Conservation (phyloP, 2,329 filamentous ascomycete species). For the Pestalotiopsis sp. region DNA sequence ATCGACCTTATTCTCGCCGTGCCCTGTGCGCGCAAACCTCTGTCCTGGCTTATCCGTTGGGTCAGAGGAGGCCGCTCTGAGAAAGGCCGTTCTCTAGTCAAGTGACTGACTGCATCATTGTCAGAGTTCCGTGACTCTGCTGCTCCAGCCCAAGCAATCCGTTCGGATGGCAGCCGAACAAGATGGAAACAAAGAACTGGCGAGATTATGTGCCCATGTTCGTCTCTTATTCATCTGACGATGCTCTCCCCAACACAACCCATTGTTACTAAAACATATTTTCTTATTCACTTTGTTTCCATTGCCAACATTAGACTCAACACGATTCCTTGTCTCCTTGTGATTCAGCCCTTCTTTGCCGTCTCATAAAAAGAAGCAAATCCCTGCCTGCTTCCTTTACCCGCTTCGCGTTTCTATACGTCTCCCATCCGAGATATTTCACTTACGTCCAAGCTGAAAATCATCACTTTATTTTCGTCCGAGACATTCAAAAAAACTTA, state of each 20-base stretch:
- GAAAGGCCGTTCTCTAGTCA: conserved; percentile 7
- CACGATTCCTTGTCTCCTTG: conserved; percentile 29
- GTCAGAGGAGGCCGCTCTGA: conserved; percentile 18
- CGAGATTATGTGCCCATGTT: background rate
- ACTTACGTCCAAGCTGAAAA: background rate
- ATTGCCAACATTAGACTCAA: conserved; percentile 17
- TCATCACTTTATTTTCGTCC: background rate
- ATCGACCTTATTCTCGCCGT: conserved; percentile 21
- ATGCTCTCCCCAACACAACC: conserved; percentile 13
- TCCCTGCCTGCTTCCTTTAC: conserved; percentile 12
- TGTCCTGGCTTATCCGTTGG: conserved; percentile 30
- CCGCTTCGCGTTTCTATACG: conserved; percentile 7
- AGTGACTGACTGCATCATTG: conserved; percentile 3
- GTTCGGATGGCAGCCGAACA: conserved; percentile 19
- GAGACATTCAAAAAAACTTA: background rate
- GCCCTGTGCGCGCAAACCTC: conserved; percentile 22
- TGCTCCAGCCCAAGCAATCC: background rate
- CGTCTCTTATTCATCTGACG: background rate
- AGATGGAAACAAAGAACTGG: conserved; percentile 30
- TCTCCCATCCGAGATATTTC: background rate
- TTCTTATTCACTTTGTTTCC: conserved; percentile 21
- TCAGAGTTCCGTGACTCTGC: background rate
- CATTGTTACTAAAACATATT: conserved; percentile 20
- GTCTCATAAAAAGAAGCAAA: background rate
- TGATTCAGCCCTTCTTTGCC: conserved; percentile 21